Conservation (phyloP, 2,329 filamentous ascomycete genomes). For the Kalmusia sp. region DNA sequence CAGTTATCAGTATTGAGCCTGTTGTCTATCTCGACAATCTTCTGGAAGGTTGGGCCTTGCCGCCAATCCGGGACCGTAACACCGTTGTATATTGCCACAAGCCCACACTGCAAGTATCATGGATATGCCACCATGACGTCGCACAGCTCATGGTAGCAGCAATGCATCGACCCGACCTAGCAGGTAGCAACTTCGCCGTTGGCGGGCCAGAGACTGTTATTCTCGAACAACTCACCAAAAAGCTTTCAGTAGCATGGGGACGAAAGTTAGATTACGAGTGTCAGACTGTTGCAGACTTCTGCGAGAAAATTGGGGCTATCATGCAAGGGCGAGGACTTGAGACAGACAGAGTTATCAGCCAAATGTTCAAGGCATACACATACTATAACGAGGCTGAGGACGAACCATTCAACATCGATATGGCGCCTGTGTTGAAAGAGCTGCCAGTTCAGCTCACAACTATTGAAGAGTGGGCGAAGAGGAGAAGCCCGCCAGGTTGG, state of each 20-base stretch:
- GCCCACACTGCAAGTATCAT: constrained; percentile 44
- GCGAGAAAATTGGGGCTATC: constrained; percentile 34
- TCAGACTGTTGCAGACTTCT: constrained; percentile 39
- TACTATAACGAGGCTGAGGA: constrained; percentile 50
- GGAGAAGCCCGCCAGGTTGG: constrained; percentile 23
- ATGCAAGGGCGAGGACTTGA: constrained; percentile 48
- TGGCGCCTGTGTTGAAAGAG: constrained; percentile 42
- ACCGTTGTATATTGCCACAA: constrained; percentile 52
- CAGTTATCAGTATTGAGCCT: constrained; percentile 47
- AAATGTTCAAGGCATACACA: constrained; percentile 53
- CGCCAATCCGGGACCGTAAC: constrained; percentile 41
- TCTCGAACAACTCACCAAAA: constrained; percentile 40
- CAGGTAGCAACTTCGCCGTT: constrained; percentile 43
- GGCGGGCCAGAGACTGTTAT: constrained; percentile 47
- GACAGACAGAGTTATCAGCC: constrained; percentile 41
- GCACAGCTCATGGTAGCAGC: constrained; percentile 49
- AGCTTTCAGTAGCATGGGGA: constrained; percentile 43
- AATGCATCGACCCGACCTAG: constrained; percentile 41
- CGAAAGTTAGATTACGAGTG: constrained; percentile 39
- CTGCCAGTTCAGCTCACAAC: constrained; percentile 39
- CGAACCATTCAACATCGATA: constrained; percentile 49
- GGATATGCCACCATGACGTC: constrained; percentile 51
- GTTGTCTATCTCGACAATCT: constrained; percentile 51
- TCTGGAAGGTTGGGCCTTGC: constrained; percentile 49
- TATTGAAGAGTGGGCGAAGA: constrained; percentile 48